Base-by-base conservation (phyloP, 1,139 yeast species). In the Citeromyces hawaiiensis region DNA sequence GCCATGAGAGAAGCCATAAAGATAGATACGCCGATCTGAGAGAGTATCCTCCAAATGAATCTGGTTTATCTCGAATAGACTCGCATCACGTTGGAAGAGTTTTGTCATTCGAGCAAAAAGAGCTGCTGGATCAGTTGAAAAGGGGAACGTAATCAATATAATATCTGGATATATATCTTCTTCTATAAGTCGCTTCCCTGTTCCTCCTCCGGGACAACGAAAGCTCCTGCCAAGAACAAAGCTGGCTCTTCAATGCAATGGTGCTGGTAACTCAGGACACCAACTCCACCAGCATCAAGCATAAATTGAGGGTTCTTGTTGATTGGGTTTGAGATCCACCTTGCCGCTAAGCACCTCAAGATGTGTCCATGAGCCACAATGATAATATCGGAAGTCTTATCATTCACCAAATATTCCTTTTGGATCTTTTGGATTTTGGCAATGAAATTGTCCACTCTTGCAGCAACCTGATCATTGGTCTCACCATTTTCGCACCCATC, bases 401-500 rank as follows among this genome's bases (percentile, higher is more conserved):
- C 62, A 11, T 64, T 63, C 5, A 64, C 72, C 42, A 81, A 55
- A 3, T 87, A 85, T 42, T 64, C 56, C 39, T 62, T 60, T 54
- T 88, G 97, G 44, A 81, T 59, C 37, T 58, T 63, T 46, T 72
- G 73, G 47, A 88, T 74, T 44, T 74, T 68, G 1, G 59, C 65
- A 50, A 88, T 83, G 38, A 79, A 70, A 39, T 70, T 56, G 50
- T 91, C 95, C 36, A 88, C 60, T 52, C 97, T 68, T 35, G 61
- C 63, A 4, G 78, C 74, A 35, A 88, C 83, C 42, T 85, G 69
- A 30, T 62, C 56, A 35, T 80, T 67, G 36, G 65, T 59, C 58
- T 88, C 97, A 44, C 96, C 97, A 47, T 76, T 79, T 54, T 85
- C 96, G 58, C 97, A 88, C 3, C 96, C 97, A 51, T 86, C 88